phyloP scores from a whole-genome alignment of 768 basidiomycete genomes.

The Mycena kentingensis region DNA sequence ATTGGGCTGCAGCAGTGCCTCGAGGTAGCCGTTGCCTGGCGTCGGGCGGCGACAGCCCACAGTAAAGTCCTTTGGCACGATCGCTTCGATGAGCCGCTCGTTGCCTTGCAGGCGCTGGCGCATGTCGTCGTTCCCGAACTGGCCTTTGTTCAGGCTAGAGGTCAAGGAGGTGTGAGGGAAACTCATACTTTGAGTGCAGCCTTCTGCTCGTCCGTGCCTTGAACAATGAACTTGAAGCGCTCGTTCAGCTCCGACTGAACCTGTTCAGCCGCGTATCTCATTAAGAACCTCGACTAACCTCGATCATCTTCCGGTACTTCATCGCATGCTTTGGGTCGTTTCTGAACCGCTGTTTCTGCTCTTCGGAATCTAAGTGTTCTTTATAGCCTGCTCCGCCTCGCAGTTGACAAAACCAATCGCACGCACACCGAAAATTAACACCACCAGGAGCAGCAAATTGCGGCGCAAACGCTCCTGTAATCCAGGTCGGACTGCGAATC shows the following conservation, averaged over 20 bases:
- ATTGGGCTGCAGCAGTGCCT: constrained; percentile 49
- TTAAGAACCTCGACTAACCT: constrained; percentile 5
- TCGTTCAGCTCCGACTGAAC: constrained; percentile 32
- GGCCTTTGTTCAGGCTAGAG: not conserved
- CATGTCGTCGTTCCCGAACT: constrained; percentile 31
- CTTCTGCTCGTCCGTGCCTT: constrained; percentile 43
- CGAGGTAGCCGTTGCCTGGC: constrained; percentile 53
- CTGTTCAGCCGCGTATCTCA: not conserved
- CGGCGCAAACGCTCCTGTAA: constrained; percentile 38
- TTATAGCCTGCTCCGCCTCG: not conserved
- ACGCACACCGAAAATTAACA: constrained; percentile 24
- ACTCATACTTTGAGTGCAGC: constrained; percentile 40
- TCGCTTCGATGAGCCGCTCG: constrained; percentile 23
- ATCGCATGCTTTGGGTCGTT: constrained; percentile 41
- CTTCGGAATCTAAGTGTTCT: constrained; percentile 18
- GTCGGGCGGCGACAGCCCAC: constrained; percentile 53
- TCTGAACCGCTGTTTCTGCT: constrained; percentile 32
- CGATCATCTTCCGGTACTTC: constrained; percentile 34
- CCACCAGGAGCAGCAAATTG: constrained; percentile 34
- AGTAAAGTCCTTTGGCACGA: constrained; percentile 43
- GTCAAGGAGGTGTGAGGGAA: not conserved
- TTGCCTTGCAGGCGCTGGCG: constrained; percentile 21
- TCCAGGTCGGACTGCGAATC: constrained; percentile 50
- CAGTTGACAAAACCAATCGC: not conserved
- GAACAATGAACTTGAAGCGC: constrained; percentile 37